Conservation (phyloP, 495 filamentous ascomycete species). For the Darksidea phi region DNA sequence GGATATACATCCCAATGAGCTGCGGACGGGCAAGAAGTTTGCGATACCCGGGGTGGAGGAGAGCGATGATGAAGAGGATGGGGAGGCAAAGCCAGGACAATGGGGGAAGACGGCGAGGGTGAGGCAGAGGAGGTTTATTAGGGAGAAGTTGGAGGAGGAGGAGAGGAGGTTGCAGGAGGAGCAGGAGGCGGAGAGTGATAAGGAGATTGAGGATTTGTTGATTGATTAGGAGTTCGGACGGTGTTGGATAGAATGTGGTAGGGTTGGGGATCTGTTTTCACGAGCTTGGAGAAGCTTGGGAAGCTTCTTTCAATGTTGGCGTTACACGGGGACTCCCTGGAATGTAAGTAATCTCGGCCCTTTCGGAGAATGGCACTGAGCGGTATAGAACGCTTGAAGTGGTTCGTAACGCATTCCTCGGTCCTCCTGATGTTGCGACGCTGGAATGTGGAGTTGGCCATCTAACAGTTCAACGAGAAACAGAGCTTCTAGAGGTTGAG, state of each 20-base stretch:
- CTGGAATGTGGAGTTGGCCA: too few species aligned
- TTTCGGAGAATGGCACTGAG: too few species aligned
- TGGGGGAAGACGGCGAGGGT: conserved; percentile 49
- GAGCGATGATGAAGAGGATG: conserved; percentile 61
- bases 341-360: not conserved
- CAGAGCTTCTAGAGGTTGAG: too few species aligned
- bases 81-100: conserved; percentile 48
- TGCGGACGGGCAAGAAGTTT: conserved; percentile 51
- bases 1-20: conserved; percentile 60
- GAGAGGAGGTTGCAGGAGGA: conserved; percentile 35
- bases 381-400: too few species aligned
- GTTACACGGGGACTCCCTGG: not conserved
- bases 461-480: too few species aligned
- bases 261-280: not conserved
- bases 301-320: not conserved
- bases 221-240: conserved; percentile 37
- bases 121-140: conserved; percentile 38
- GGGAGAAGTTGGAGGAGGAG: conserved; percentile 45
- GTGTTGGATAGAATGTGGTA: not conserved
- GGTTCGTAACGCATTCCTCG: too few species aligned
- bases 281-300: conserved; percentile 16
- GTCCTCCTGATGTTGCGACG: too few species aligned
- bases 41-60: conserved; percentile 44
- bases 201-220: conserved; percentile 67
- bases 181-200: conserved; percentile 48